Conservation (phyloP, 345 rosid species). For the Physaria fendleri region DNA sequence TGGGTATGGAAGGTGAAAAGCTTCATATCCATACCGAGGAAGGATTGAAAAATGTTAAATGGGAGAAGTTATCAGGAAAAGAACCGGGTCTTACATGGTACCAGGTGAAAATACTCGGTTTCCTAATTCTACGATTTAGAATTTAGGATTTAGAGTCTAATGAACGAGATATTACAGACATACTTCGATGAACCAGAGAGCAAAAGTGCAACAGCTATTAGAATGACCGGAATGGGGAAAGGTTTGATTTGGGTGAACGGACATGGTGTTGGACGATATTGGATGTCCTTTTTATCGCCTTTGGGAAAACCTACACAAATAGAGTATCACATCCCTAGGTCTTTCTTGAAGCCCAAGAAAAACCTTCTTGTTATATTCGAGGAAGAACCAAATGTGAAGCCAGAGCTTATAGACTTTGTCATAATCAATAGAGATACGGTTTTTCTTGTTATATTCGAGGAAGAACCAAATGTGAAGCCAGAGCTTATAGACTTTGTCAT, state of each 20-base stretch:
- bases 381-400: conserved; percentile 50
- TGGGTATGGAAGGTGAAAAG: conserved; percentile 67
- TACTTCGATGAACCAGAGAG: conserved; percentile 69
- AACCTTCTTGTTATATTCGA: conserved; percentile 70
- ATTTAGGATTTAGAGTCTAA: too few relatives aligned
- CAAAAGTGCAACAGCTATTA: conserved; percentile 43
- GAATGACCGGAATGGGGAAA: conserved; percentile 62
- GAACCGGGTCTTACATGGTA: conserved; percentile 66
- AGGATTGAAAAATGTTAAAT: conserved; percentile 45
- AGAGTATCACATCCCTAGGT: conserved; percentile 85
- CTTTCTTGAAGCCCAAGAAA: conserved; percentile 52
- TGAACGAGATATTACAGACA: conserved; percentile 37
- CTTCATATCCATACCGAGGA: conserved; percentile 34
- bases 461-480: conserved; percentile 50
- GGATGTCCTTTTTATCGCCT: conserved; percentile 74
- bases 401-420: conserved; percentile 44
- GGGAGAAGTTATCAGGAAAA: conserved; percentile 36
- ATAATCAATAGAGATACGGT: conserved; percentile 61
- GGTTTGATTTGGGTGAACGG: conserved; percentile 92
- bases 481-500: conserved; percentile 40
- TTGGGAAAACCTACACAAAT: conserved; percentile 56
- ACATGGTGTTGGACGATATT: conserved; percentile 68
- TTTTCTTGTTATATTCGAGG: conserved; percentile 69
- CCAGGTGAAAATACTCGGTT: conserved; percentile 52
- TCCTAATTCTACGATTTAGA: too few relatives aligned